These are phyloP conservation scores for Climacium dendroides DNA, from an alignment of 225 moss, liverwort and hornwort species.

Conservation along the genomic window DNA sequence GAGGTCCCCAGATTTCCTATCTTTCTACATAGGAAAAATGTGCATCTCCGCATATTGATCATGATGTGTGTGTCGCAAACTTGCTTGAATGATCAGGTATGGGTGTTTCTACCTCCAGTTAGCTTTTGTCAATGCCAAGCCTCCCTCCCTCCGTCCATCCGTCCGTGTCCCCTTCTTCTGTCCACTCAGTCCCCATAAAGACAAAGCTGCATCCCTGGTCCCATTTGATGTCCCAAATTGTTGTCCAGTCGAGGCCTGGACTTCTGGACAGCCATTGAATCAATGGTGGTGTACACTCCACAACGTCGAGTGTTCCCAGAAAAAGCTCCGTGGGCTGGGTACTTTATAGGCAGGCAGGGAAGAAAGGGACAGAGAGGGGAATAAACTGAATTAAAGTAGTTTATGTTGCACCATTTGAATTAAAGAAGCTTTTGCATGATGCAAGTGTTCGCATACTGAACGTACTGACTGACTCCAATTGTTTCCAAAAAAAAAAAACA, in stretches of 20 bases:
- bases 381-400: too few relatives aligned
- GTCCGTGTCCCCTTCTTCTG: too few relatives aligned
- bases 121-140: background rate
- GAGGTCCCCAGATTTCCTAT: too few relatives aligned
- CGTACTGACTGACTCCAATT: background rate
- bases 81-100: too few relatives aligned
- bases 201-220: background rate
- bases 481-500: background rate
- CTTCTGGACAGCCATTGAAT: background rate
- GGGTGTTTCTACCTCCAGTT: too few relatives aligned
- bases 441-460: background rate
- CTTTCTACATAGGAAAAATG: too few relatives aligned
- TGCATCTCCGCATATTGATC: too few relatives aligned
- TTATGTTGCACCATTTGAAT: background rate
- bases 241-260: background rate
- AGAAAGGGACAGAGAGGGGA: background rate
- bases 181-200: background rate
- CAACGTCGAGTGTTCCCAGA: background rate
- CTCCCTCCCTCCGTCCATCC: background rate
- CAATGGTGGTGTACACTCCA: background rate
- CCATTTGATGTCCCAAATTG: background rate
- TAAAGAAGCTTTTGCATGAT: background rate
- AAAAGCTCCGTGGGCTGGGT: background rate
- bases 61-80: too few relatives aligned
- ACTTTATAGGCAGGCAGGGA: background rate